Percentiles rank a stretch among this genome's conserved stretches.
Conservation (phyloP, 345 rosid genomes). For the Erysimum cheiranthoides region DNA sequence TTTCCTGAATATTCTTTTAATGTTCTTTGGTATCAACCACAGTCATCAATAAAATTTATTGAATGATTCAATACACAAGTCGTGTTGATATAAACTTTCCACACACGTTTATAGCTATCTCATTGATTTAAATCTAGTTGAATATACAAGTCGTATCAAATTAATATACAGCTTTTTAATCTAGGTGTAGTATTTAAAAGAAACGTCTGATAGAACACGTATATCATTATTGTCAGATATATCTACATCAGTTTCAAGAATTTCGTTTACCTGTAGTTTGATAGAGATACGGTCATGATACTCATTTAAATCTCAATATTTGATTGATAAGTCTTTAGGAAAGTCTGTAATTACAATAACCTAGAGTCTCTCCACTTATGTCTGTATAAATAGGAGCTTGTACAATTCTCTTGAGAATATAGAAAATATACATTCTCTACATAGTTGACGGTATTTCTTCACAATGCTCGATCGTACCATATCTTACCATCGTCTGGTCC, state of each 20-base stretch:
- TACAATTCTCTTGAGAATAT: too few species aligned
- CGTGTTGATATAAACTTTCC: not conserved
- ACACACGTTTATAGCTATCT: not conserved
- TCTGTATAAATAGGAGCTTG: too few species aligned
- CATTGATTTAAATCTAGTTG: not conserved
- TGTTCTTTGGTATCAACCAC: slow-evolving; percentile 2
- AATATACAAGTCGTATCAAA: not conserved
- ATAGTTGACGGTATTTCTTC: not conserved
- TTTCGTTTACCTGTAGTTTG: too few species aligned
- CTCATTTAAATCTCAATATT: too few species aligned
- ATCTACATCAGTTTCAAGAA: not conserved
- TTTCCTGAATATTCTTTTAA: slow-evolving; percentile 23
- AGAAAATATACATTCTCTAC: too few species aligned
- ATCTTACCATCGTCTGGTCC: not conserved
- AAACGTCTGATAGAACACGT: too few species aligned
- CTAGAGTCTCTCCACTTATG: too few species aligned
- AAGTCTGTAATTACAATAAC: too few species aligned
- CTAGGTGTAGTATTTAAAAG: not conserved
- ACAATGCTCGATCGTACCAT: not conserved
- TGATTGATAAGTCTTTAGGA: too few species aligned
- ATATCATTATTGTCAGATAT: not conserved
- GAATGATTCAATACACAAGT: not conserved
- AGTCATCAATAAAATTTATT: not conserved
- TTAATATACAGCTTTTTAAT: too few species aligned
- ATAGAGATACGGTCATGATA: too few species aligned